phyloP scores from a whole-genome alignment of 164 flowering plant genomes.

The Houttuynia cordata region DNA sequence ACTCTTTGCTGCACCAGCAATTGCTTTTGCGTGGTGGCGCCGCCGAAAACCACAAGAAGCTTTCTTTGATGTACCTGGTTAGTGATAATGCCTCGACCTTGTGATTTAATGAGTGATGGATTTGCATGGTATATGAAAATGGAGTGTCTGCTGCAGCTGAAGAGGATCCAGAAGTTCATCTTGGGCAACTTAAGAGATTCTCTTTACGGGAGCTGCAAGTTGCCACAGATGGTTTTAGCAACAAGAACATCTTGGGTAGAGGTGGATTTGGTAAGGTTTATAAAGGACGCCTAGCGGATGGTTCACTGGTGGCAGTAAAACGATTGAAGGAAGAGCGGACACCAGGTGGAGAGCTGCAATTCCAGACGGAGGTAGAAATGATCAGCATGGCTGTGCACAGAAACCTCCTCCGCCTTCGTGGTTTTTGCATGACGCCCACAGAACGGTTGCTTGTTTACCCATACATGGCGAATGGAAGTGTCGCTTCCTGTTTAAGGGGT shows the following conservation, averaged over 20 bases:
- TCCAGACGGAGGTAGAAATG: slow-evolving; percentile 39
- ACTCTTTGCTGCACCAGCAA: slow-evolving; percentile 36
- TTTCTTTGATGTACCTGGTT: slow-evolving; percentile 39
- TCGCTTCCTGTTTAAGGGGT: slow-evolving; percentile 38
- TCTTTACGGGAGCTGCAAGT: slow-evolving; percentile 36
- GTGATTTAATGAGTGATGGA: background rate
- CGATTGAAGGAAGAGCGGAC: slow-evolving; percentile 36
- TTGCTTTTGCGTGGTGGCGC: slow-evolving; percentile 39
- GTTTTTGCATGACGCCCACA: slow-evolving; percentile 38
- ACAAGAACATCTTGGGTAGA: slow-evolving; percentile 31
- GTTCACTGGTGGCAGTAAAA: slow-evolving; percentile 36
- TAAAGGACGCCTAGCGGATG: slow-evolving; percentile 38
- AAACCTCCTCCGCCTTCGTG: slow-evolving; percentile 27
- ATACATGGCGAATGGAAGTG: slow-evolving; percentile 37
- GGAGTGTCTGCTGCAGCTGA: slow-evolving; percentile 23
- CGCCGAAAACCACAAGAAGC: slow-evolving; percentile 30
- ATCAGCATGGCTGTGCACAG: slow-evolving; percentile 40
- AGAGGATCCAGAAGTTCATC: slow-evolving; percentile 43
- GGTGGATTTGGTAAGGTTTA: slow-evolving; percentile 44
- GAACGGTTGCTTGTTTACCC: slow-evolving; percentile 38
- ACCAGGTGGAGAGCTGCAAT: slow-evolving; percentile 33
- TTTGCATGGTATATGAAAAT: background rate
- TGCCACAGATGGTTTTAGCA: slow-evolving; percentile 38
- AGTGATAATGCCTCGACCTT: slow-evolving; percentile 6
- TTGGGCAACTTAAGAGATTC: slow-evolving; percentile 40